A percentile compares a stretch with the other conserved stretches of the same genome.
These are phyloP conservation scores for Candida sp. DNA, from an alignment of 1,139 yeast genomes.

Conservation along the genomic window DNA sequence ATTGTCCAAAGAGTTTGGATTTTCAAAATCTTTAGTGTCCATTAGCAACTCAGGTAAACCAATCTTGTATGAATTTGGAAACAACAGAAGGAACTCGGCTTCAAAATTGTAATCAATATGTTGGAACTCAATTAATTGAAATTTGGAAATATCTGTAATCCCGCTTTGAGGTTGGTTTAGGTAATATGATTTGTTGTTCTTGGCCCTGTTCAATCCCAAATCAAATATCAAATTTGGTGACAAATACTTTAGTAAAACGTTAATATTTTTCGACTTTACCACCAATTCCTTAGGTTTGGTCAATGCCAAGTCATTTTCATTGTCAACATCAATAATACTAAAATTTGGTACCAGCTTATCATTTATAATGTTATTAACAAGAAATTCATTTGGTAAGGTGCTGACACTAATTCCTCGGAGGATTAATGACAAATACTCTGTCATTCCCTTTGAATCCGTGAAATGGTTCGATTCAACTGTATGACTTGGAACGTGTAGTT, in stretches of 20 bases:
- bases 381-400: conserved; percentile 53
- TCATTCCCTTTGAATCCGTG: conserved; percentile 10
- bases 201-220: conserved; percentile 23
- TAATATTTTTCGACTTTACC: conserved; percentile 24
- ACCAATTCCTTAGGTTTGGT: conserved; percentile 28
- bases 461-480: neutral
- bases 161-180: conserved; percentile 1
- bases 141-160: conserved; percentile 8
- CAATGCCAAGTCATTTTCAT: conserved; percentile 29
- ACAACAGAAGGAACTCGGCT: conserved; percentile 17
- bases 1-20: conserved; percentile 22
- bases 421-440: conserved; percentile 57
- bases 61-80: conserved; percentile 34
- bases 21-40: conserved; percentile 17
- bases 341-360: conserved; percentile 20
- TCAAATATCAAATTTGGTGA: conserved; percentile 37
- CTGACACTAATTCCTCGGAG: conserved; percentile 58
- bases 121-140: conserved; percentile 9
- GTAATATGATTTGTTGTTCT: conserved; percentile 13
- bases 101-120: conserved; percentile 12
- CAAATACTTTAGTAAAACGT: conserved; percentile 31
- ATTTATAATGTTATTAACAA: conserved; percentile 29
- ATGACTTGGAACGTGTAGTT: neutral
- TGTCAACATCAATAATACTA: conserved; percentile 36
- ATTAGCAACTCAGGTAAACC: conserved; percentile 29